phyloP scores from a whole-genome alignment of 2,329 filamentous ascomycete genomes.

The Bertia moriformis region DNA sequence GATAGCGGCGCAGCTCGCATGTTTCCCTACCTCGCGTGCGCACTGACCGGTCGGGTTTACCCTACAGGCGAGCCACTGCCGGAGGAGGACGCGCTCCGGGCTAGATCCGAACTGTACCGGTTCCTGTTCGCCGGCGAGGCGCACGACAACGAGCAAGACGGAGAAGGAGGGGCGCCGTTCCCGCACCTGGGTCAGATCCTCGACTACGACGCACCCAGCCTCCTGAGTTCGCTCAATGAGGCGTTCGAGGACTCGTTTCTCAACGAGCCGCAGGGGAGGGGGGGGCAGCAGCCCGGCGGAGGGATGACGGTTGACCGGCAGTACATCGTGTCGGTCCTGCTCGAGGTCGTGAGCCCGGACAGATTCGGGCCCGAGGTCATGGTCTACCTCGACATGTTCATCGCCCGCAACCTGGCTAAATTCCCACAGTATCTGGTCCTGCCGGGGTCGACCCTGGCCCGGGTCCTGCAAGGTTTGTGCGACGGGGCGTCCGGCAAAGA shows the following conservation, averaged over 20 bases:
- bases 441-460: conserved; percentile 70
- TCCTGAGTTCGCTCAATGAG: conserved; percentile 89
- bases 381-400: conserved; percentile 96
- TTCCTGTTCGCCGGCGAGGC: conserved; percentile 81
- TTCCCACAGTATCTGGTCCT: conserved; percentile 92
- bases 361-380: conserved; percentile 70
- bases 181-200: conserved; percentile 74
- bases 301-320: conserved; percentile 76
- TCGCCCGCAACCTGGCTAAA: conserved; percentile 87
- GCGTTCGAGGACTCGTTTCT: conserved; percentile 91
- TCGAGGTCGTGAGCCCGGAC: conserved; percentile 72
- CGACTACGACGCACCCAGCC: conserved; percentile 77
- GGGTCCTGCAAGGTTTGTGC: conserved; percentile 70
- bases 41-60: conserved; percentile 78
- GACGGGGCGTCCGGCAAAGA: no score
- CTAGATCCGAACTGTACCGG: conserved; percentile 81
- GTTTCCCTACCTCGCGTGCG: conserved; percentile 87
- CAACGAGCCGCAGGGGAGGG: conserved; percentile 59
- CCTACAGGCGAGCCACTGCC: conserved; percentile 66
- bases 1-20: conserved; percentile 76
- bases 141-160: conserved; percentile 31
- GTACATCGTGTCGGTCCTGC: conserved; percentile 77
- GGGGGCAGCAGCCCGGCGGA: conserved; percentile 56
- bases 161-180: conserved; percentile 39
- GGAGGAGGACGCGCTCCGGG: conserved; percentile 55